phyloP scores from a whole-genome alignment of 2,329 filamentous ascomycete genomes.

The Apiospora hydei region DNA sequence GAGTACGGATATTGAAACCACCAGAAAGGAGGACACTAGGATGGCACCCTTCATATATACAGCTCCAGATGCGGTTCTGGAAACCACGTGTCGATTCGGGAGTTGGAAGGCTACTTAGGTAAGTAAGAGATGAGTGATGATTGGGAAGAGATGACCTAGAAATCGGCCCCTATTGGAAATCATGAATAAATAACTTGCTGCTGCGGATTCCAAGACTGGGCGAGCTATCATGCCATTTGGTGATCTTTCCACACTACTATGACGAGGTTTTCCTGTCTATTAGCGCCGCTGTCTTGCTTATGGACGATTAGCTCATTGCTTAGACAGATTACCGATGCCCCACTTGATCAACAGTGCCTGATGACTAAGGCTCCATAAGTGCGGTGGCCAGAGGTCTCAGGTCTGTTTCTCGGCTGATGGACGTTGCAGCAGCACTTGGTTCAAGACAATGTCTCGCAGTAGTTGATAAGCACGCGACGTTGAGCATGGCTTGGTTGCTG shows the following conservation, averaged over 20 bases:
- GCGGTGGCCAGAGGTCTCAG: neutral
- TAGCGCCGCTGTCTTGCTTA: constrained; percentile 32
- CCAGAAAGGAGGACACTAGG: constrained; percentile 37
- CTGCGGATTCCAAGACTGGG: neutral
- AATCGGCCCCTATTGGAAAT: constrained; percentile 19
- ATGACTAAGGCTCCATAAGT: constrained; percentile 21
- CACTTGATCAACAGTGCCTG: neutral
- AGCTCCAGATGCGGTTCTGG: constrained; percentile 26
- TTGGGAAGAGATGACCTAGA: constrained; percentile 31
- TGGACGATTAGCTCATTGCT: constrained; percentile 41
- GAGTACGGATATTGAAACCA: constrained; percentile 40
- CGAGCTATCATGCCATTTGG: constrained; percentile 11
- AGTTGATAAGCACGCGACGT: neutral
- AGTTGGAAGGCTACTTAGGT: constrained; percentile 5
- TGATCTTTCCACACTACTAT: constrained; percentile 22
- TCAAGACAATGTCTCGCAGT: neutral
- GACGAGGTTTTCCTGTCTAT: constrained; percentile 25
- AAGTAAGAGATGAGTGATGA: constrained; percentile 30
- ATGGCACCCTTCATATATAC: constrained; percentile 45
- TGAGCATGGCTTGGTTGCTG: neutral
- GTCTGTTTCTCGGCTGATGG: neutral
- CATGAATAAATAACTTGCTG: constrained; percentile 14
- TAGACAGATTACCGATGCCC: constrained; percentile 28
- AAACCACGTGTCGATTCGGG: constrained; percentile 26
- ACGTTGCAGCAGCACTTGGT: neutral